Base-by-base conservation (phyloP, 805 yeast genomes). In the Schizosaccharomyces osmophilus region DNA sequence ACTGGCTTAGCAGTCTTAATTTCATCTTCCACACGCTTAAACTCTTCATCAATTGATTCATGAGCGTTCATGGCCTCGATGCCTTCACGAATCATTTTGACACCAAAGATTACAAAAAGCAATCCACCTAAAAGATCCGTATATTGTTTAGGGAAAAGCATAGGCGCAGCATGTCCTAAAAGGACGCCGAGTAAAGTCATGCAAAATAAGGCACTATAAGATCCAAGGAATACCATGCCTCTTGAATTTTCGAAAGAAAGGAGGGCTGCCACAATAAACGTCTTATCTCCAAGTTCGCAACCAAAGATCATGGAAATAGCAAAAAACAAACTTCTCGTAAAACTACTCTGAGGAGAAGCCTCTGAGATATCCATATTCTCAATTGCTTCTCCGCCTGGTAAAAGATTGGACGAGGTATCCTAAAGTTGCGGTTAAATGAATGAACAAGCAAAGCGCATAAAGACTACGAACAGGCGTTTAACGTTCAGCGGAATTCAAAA, bases 251-350 rank as follows among this genome's bases (percentile, higher is more conserved):
- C 85, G 97, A 93, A 93, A 39, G 97, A 95, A 96, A 93, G 89
- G 65, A 93, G 77, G 1, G 97, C 97, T 43, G 98, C 97, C 67
- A 93, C 87, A 65, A 93, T 78, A 70, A 93, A 93, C 0, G 99
- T 93, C 74, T 93, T 93, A 72, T 93, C 99, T 63, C 98, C 98
- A 63, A 93, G 84, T 72, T 93, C 99, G 36, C 95, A 85, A n/a
- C 88, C 85, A 41, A 86, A 74, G 68, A 93, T 93, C 98, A 93
- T 93, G 17, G 90, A 80, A 42, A 83, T 74, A 1, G 97, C 80
- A 83, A 90, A 81, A 63, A 85, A 67, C 66, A 93, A 84, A 32
- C 57, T 51, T 29, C 57, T 22, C 8, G 2, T 94, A 79, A 65
- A 79, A 72, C 60, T 71, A 3, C n/a, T 48, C 29, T 31, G 41